phyloP scores from a whole-genome alignment of 345 rosid species.

The Clausena lansium region DNA sequence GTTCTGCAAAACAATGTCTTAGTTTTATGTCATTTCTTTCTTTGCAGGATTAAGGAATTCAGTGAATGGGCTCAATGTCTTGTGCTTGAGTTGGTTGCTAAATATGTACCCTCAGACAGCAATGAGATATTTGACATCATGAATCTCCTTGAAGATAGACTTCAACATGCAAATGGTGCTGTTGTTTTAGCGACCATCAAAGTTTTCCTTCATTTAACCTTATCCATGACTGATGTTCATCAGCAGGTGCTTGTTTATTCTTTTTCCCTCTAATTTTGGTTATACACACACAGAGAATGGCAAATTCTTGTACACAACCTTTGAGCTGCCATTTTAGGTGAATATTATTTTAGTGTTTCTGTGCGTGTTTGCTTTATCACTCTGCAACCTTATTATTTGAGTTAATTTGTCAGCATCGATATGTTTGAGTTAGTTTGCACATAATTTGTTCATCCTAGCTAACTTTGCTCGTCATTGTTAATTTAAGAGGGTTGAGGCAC shows the following conservation, averaged over 20 bases:
- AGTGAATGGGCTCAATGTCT: constrained; percentile 99
- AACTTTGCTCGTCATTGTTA: not conserved
- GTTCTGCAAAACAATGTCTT: not conserved
- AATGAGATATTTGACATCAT: constrained; percentile 95
- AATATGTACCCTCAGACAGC: constrained; percentile 81
- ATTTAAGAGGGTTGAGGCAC: not conserved
- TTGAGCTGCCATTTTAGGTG: constrained; percentile 2
- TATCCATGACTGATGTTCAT: constrained; percentile 96
- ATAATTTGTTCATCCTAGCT: not conserved
- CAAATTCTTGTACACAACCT: constrained; percentile 11
- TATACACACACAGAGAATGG: not conserved
- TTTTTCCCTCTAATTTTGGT: not conserved
- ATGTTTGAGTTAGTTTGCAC: not conserved
- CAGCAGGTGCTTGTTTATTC: constrained; percentile 62
- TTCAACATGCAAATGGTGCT: constrained; percentile 99
- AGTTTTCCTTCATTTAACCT: constrained; percentile 81
- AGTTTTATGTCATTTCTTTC: constrained; percentile 9
- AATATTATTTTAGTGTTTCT: not conserved
- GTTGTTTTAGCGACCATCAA: constrained; percentile 90
- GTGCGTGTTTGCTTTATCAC: constrained; percentile 1
- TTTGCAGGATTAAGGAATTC: constrained; percentile 84
- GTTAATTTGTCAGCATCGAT: not conserved
- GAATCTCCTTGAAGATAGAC: constrained; percentile 99
- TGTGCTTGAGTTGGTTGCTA: constrained; percentile 84
- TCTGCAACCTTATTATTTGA: not conserved